Evolutionary conservation across 2,329 filamentous ascomycete species (phyloP).

Genomic region (Chaetomium strumarium): DNA sequence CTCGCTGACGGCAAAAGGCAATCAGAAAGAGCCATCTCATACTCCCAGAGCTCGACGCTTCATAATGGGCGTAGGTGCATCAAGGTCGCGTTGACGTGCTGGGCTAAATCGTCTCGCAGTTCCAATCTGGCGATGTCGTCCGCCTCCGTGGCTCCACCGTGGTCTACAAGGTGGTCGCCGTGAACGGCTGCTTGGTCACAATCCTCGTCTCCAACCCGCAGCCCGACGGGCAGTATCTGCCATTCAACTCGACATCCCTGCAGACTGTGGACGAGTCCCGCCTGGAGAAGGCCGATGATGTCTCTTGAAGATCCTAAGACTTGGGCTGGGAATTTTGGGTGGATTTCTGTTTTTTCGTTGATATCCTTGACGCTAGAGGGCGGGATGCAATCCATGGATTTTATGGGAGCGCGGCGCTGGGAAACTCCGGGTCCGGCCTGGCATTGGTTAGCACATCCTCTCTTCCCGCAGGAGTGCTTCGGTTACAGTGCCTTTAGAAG

Average conservation of each 20-base stretch:
- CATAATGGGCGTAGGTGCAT: slow-evolving; percentile 12
- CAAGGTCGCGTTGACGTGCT: background rate
- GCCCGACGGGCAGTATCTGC: slow-evolving; percentile 18
- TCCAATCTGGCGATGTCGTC: slow-evolving; percentile 18
- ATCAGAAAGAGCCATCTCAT: too few species aligned
- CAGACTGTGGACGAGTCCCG: slow-evolving; percentile 22
- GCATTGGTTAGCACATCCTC: background rate
- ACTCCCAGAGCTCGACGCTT: background rate
- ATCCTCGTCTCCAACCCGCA: slow-evolving; percentile 23
- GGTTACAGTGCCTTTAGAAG: too few species aligned
- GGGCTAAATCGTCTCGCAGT: slow-evolving; percentile 8
- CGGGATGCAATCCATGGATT: background rate
- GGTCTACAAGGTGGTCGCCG: slow-evolving; percentile 23
- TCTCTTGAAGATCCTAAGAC: background rate
- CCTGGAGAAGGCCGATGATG: slow-evolving; percentile 18
- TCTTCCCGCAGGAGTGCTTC: too few species aligned
- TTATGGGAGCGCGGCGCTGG: background rate
- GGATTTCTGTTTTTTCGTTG: slow-evolving; percentile 2
- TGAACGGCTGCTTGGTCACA: slow-evolving; percentile 18
- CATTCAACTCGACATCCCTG: slow-evolving; percentile 18
- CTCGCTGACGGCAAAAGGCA: background rate
- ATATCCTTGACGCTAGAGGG: background rate
- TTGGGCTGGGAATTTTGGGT: background rate
- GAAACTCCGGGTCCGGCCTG: background rate
- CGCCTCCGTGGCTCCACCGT: slow-evolving; percentile 18